These are phyloP conservation scores for Auricularia heimuer DNA, from an alignment of 768 basidiomycete genomes.

Conservation along the genomic window DNA sequence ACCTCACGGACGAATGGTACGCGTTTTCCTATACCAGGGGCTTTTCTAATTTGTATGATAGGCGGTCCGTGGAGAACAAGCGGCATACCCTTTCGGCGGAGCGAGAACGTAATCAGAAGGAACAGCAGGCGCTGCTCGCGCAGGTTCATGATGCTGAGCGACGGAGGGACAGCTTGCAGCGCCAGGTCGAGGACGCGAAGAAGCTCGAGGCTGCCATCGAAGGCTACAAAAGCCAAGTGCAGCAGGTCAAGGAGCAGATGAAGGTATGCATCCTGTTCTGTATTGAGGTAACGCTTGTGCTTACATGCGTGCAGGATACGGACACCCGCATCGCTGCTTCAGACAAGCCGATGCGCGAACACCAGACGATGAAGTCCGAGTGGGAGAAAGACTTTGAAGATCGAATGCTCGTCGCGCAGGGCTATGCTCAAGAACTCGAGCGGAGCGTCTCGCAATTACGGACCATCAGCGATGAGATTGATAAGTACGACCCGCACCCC, in stretches of 20 bases:
- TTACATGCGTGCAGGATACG: not conserved
- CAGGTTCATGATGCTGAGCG: constrained; percentile 45
- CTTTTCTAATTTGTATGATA: constrained; percentile 15
- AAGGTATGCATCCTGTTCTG: not conserved
- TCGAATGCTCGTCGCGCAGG: constrained; percentile 5
- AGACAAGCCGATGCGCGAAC: not conserved
- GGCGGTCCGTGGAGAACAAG: constrained; percentile 59
- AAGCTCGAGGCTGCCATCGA: constrained; percentile 12
- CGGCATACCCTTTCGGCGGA: constrained; percentile 46
- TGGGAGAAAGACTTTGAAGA: not conserved
- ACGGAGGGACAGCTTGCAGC: constrained; percentile 53
- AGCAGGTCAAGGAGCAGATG: not conserved
- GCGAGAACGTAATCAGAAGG: constrained; percentile 49
- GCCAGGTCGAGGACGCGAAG: constrained; percentile 50
- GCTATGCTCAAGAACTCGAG: constrained; percentile 5
- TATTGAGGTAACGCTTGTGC: not conserved
- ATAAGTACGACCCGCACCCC: constrained; percentile 36
- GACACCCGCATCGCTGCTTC: not conserved
- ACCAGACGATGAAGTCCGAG: not conserved
- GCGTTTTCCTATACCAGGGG: constrained; percentile 14
- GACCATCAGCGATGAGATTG: constrained; percentile 47
- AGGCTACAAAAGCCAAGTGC: not conserved
- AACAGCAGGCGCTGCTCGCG: constrained; percentile 3
- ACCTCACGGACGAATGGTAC: constrained; percentile 56
- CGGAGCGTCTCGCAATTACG: constrained; percentile 7